phyloP scores from a whole-genome alignment of 352 stramenopile species.

The Pythium inflatum region DNA sequence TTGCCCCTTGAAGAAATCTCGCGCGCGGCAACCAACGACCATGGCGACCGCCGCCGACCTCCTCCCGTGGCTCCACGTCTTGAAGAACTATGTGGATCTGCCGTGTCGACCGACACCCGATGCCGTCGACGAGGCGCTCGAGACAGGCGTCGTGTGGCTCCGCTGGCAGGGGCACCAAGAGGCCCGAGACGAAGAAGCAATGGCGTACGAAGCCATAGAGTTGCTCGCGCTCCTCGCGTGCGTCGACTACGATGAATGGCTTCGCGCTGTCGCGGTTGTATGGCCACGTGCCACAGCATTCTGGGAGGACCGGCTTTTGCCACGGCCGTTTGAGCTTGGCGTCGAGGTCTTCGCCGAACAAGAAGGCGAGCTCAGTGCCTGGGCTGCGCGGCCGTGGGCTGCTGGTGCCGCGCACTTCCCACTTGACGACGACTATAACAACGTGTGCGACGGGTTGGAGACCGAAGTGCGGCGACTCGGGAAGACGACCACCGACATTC shows the following conservation, averaged over 20 bases:
- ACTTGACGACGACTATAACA: too few species aligned
- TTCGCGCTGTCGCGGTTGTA: background rate
- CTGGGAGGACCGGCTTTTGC: background rate
- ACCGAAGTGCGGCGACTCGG: background rate
- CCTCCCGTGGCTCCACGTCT: too few species aligned
- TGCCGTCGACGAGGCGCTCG: too few species aligned
- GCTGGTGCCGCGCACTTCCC: background rate
- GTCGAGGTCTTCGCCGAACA: background rate
- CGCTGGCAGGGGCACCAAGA: too few species aligned
- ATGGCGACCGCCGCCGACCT: too few species aligned
- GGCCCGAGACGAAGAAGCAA: too few species aligned
- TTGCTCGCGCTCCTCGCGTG: constrained; percentile 6
- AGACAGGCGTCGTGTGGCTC: too few species aligned
- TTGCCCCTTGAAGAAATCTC: too few species aligned
- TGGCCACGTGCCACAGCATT: background rate
- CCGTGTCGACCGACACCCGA: too few species aligned
- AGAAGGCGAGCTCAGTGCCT: background rate
- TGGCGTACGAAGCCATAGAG: constrained; percentile 8
- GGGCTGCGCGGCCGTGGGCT: background rate
- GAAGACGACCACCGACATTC: too few species aligned
- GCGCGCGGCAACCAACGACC: too few species aligned
- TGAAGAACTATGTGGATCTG: too few species aligned
- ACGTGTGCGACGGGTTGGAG: background rate
- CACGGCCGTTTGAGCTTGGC: background rate
- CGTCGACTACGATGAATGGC: constrained; percentile 1